Evolutionary conservation across 768 basidiomycete genomes (phyloP).

Genomic region (Lepiota venenata): DNA sequence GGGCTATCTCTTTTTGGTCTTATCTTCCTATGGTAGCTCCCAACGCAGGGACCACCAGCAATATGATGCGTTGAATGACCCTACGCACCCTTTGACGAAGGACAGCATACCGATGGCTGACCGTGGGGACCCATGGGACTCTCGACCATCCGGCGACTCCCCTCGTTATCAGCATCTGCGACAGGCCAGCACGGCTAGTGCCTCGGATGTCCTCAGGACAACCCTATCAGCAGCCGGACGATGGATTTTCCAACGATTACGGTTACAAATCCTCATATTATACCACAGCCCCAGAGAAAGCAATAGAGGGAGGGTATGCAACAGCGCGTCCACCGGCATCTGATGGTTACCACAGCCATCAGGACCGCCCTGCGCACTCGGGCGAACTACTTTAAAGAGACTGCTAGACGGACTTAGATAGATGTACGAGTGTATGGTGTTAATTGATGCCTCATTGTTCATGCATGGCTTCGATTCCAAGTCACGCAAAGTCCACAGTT

Average conservation of each 20-base stretch:
- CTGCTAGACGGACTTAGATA: neutral
- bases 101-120: conserved; percentile 62
- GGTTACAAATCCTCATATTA: conserved; percentile 30
- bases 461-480: conserved; percentile 21
- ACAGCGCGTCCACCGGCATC: conserved; percentile 31
- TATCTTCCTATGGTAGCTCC: conserved; percentile 59
- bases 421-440: neutral
- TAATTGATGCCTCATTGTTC: conserved; percentile 28
- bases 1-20: conserved; percentile 44
- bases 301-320: conserved; percentile 22
- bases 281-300: conserved; percentile 19
- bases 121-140: conserved; percentile 70
- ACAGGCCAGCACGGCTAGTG: conserved; percentile 50
- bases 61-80: conserved; percentile 71
- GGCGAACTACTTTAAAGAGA: neutral
- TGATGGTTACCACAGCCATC: conserved; percentile 24
- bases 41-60: conserved; percentile 82
- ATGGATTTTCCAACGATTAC: conserved; percentile 34
- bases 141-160: conserved; percentile 46
- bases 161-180: conserved; percentile 44
- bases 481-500: neutral
- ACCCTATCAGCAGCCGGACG: conserved; percentile 44
- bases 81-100: conserved; percentile 45
- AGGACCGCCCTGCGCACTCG: conserved; percentile 22
- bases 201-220: conserved; percentile 52